Conservation (phyloP, 1,284 basidiomycete genomes). For the Heliocybe sulcata region DNA sequence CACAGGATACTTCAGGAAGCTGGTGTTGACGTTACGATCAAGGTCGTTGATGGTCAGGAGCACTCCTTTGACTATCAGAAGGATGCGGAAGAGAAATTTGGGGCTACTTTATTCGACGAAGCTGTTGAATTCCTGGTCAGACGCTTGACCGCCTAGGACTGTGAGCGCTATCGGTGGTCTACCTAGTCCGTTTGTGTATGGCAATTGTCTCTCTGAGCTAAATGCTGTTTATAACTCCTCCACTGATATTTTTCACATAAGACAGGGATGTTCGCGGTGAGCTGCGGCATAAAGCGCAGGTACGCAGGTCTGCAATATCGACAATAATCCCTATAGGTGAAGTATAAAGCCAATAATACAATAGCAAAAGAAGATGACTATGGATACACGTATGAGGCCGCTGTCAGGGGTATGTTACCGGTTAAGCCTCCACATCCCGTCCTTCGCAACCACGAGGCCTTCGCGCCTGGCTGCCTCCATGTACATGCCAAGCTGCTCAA, state of each 20-base stretch:
- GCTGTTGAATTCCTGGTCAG: not conserved
- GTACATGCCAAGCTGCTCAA: conserved; percentile 70
- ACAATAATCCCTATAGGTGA: no score
- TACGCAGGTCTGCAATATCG: no score
- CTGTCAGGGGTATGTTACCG: conserved; percentile 10
- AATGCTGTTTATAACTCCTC: no score
- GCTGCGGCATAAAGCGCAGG: no score
- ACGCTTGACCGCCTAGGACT: not conserved
- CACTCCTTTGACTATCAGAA: conserved; percentile 1
- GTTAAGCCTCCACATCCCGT: conserved; percentile 69
- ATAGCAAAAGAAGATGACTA: not conserved
- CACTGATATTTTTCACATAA: no score
- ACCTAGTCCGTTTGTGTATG: no score
- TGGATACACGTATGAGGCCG: not conserved
- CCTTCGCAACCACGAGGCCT: conserved; percentile 62
- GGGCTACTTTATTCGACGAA: not conserved
- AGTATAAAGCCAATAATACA: not conserved
- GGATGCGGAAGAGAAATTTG: not conserved
- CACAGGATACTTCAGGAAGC: not conserved
- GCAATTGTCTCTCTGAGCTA: not conserved
- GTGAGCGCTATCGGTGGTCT: no score
- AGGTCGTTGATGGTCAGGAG: not conserved
- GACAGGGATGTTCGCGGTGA: no score
- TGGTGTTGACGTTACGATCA: not conserved
- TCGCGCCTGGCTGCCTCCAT: conserved; percentile 75